Evolutionary conservation across 495 filamentous ascomycete genomes (phyloP).

Genomic region (Astrothelium macrocarpum): DNA sequence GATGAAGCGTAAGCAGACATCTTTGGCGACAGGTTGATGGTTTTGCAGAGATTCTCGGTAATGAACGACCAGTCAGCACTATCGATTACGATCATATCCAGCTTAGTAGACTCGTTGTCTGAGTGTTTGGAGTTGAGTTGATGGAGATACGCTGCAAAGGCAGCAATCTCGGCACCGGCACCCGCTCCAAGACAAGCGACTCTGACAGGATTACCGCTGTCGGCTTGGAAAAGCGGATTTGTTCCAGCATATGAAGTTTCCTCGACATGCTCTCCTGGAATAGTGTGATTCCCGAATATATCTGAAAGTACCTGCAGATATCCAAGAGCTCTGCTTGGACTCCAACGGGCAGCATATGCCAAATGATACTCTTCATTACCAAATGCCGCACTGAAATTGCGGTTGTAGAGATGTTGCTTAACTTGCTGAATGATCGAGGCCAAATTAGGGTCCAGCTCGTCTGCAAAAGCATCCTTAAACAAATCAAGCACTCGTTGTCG

Average conservation of each 20-base stretch:
- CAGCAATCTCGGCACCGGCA: conserved; percentile 74
- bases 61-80: conserved; percentile 66
- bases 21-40: conserved; percentile 38
- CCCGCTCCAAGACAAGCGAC: conserved; percentile 75
- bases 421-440: conserved; percentile 59
- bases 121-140: conserved; percentile 8
- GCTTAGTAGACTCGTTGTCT: conserved; percentile 9
- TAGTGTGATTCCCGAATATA: conserved; percentile 32
- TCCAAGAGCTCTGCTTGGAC: conserved; percentile 67
- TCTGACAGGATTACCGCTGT: conserved; percentile 22
- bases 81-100: conserved; percentile 63
- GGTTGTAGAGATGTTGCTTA: conserved; percentile 72
- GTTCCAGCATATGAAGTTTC: background rate
- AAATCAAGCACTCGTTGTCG: conserved; percentile 72
- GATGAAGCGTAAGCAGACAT: conserved; percentile 48
- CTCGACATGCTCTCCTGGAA: conserved; percentile 8
- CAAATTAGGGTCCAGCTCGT: conserved; percentile 37
- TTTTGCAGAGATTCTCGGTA: conserved; percentile 40
- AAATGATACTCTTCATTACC: conserved; percentile 53
- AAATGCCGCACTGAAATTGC: conserved; percentile 77
- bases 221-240: background rate
- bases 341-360: conserved; percentile 83
- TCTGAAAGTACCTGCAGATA: conserved; percentile 59
- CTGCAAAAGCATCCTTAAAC: conserved; percentile 54
- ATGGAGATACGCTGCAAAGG: conserved; percentile 54